Conservation (phyloP, 768 basidiomycete genomes). For the Suillus plorans region DNA sequence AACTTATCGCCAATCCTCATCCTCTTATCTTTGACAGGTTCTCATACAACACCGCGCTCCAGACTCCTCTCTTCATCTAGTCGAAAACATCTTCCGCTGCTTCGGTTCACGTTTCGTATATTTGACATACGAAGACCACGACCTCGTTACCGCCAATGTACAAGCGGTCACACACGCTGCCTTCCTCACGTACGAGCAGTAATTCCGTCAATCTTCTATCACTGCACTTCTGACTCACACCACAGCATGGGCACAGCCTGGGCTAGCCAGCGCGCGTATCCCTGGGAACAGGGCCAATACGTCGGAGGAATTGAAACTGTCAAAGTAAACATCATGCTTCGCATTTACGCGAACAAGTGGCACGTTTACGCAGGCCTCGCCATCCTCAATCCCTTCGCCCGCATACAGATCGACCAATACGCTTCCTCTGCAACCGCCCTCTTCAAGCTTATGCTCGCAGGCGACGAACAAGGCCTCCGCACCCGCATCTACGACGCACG, state of each 20-base stretch:
- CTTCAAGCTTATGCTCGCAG: constrained; percentile 91
- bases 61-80: constrained; percentile 67
- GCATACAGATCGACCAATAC: constrained; percentile 87
- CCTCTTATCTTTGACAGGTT: constrained; percentile 50
- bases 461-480: constrained; percentile 54
- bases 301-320: constrained; percentile 97
- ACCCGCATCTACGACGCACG: constrained; percentile 73
- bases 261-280: constrained; percentile 73
- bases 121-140: constrained; percentile 95
- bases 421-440: constrained; percentile 82
- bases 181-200: constrained; percentile 72
- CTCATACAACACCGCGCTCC: constrained; percentile 85
- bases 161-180: constrained; percentile 98
- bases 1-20: constrained; percentile 2
- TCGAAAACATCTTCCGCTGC: constrained; percentile 79
- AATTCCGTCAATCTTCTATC: neutral
- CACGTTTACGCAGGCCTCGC: constrained; percentile 99
- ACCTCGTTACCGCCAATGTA: constrained; percentile 94
- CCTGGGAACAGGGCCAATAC: constrained; percentile 95
- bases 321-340: constrained; percentile 92
- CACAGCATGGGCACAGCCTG: constrained; percentile 97
- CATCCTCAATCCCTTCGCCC: constrained; percentile 91
- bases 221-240: constrained; percentile 4
- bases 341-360: constrained; percentile 97
- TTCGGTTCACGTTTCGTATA: constrained; percentile 87